phyloP scores from a whole-genome alignment of 148 eudicot genomes.

The Arctostaphylos glauca region DNA sequence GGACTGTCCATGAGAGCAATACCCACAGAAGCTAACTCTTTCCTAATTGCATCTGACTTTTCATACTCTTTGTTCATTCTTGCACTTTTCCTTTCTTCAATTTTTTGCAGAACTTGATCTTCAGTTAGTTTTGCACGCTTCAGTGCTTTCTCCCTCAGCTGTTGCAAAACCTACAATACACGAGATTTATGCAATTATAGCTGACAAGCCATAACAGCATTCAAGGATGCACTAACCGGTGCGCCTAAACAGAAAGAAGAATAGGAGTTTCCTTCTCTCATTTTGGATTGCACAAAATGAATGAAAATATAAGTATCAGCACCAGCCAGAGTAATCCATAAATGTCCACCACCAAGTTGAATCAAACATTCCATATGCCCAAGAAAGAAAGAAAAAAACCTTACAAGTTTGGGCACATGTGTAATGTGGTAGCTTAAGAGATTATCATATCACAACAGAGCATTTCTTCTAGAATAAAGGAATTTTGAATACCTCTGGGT shows the following conservation, averaged over 20 bases:
- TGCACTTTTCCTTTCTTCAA: conserved; percentile 66
- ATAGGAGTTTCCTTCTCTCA: no score
- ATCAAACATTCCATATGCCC: background rate
- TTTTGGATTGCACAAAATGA: background rate
- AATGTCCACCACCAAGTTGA: background rate
- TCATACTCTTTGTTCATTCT: conserved; percentile 79
- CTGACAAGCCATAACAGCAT: background rate
- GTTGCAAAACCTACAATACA: conserved; percentile 49
- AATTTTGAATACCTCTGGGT: conserved; percentile 50
- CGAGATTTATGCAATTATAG: background rate
- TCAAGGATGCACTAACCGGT: background rate
- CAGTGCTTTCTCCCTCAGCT: conserved; percentile 77
- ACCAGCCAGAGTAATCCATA: background rate
- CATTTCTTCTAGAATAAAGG: background rate
- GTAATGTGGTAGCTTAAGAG: background rate
- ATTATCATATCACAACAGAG: background rate
- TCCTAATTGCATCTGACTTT: conserved; percentile 75
- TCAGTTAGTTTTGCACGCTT: conserved; percentile 82
- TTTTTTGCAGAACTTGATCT: conserved; percentile 60
- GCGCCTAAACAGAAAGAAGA: no score
- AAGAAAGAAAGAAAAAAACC: background rate
- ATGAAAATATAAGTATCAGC: background rate
- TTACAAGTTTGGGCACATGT: background rate
- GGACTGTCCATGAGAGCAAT: conserved; percentile 94
- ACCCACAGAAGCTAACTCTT: conserved; percentile 78